A percentile compares a stretch with the other conserved stretches of the same genome.
Conservation (phyloP, 768 basidiomycete genomes). For the Leccinum incarnatum region DNA sequence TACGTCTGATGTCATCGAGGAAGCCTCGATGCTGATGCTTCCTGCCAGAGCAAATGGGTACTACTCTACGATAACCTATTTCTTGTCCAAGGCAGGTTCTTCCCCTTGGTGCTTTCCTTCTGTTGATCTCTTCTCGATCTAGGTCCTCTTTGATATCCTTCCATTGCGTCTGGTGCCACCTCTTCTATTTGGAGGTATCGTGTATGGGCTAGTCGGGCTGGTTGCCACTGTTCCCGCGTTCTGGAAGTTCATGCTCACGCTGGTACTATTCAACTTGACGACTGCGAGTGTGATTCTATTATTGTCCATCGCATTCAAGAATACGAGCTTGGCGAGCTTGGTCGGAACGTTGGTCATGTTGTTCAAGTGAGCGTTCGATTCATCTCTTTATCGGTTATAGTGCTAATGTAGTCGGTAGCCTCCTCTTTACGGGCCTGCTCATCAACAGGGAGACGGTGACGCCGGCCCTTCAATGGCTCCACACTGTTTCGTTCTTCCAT, state of each 20-base stretch:
- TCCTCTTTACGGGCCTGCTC: conserved; percentile 92
- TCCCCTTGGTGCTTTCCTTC: neutral
- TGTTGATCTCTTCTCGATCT: neutral
- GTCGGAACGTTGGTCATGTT: conserved; percentile 97
- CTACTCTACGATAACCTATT: conserved; percentile 96
- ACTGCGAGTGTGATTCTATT: conserved; percentile 91
- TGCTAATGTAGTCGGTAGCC: conserved; percentile 42
- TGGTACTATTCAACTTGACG: conserved; percentile 95
- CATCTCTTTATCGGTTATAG: conserved; percentile 2
- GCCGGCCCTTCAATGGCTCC: conserved; percentile 74
- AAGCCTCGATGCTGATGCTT: neutral
- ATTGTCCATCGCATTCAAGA: conserved; percentile 85
- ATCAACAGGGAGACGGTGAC: conserved; percentile 90
- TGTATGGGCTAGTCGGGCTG: conserved; percentile 92
- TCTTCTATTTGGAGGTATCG: conserved; percentile 91
- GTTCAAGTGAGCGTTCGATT: conserved; percentile 75
- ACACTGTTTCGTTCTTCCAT: conserved; percentile 96
- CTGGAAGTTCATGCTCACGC: conserved; percentile 97
- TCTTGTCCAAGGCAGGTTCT: conserved; percentile 75
- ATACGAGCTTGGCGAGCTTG: conserved; percentile 84
- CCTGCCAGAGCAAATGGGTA: conserved; percentile 85
- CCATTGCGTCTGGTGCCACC: conserved; percentile 94
- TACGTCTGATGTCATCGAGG: conserved; percentile 32
- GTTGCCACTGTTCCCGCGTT: conserved; percentile 87
- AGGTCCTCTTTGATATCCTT: conserved; percentile 95